Evolutionary conservation across 225 moss, liverwort and hornwort genomes (phyloP), one percentile per base, ranked within the genome.

Genomic region (Straminergon stramineum): DNA sequence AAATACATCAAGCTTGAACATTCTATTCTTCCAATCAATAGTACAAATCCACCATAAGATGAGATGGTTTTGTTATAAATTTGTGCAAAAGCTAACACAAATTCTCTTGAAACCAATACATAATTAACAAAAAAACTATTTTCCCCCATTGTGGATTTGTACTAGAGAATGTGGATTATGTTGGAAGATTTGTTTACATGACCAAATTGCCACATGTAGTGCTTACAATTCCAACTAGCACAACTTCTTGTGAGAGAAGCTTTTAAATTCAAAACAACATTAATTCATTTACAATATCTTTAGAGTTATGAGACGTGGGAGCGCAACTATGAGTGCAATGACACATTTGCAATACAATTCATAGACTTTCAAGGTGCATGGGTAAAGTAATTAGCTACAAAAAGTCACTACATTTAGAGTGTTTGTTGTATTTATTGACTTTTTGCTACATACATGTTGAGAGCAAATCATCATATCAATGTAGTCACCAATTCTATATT

Each of bases 291-390:
- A 70, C 4, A 5, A 27, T 73, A 16, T 73, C 27, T 26, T 43
- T 41, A 26, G 23, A 43, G 1, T 43, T 5, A 27, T 16, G 16
- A 43, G 16, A 28, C 8, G 8, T 70, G 2, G 5, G 43, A 43
- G 27, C 0, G 0, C 9, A 43, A 43, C 43, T 27, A 16, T 15
- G 5, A 73, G 9, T 43, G 43, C 2, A 43, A 27, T 28, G 23
- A 13, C 4, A 13, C 0, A 0, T 69, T 22, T 69, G 4, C 4
- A n/a, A n/a, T 7, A n/a, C 4, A 26, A 1, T 73, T 16, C 1
- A 15, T 71, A 41, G 41, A 41, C 26, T 41, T 71, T 26, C 15
- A 71, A 71, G 26, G 26, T 41, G n/a, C 37, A 69, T 21, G 6
- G 20, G 1, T 20, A 69, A 37, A n/a, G 13, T n/a, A 9, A 26